Evolutionary conservation across 2,329 filamentous ascomycete species (phyloP), one percentile per base, ranked within the genome.

Genomic region (Cladophialophora carrionii): DNA sequence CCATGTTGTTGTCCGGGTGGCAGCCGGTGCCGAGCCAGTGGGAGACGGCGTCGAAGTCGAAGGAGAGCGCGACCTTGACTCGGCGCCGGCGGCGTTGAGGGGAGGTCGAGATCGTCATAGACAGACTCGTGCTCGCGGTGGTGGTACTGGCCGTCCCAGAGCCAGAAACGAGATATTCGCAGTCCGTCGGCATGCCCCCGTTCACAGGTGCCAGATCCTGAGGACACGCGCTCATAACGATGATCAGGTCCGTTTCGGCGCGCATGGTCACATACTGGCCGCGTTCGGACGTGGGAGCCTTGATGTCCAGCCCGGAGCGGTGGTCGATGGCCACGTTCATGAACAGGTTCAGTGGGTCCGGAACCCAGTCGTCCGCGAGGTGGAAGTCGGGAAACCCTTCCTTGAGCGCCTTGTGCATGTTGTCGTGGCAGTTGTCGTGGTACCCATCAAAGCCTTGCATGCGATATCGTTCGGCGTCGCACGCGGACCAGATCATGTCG

Each of bases 1-100:
- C 76, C 52, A 82, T 78, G 64, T 78, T 82, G 71, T 83, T 83
- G 68, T 81, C 78, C 1, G 79, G 77, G 63, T 82, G 76, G 34
- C 60, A 66, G 14, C 81, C 81, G 3, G 83, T 84, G n/a, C 83
- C 83, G 2, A 84, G 76, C 79, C 80, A 85, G 59, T 80, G 80
- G 1, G 81, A 82, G 4, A 85, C 76, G 17, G 83, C 83, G 64
- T 85, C 83, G 68, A 85, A 85, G 71, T 85, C 83, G 32, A 79
- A 72, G 5, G 72, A 76, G 22, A 75, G 63, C n/a, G 72, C 72
- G 17, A 75, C 65, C 53, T 73, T 71, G 46, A 76, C 73, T 17
- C 64, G 71, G 2, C 67, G 70, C 17, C 34, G 32, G 9, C 26
- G 52, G 20, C 8, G 26, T 5, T 55, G 12, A 32, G 22, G 34